phyloP scores from a whole-genome alignment of 2,329 filamentous ascomycete species.

The Penicillium palitans region DNA sequence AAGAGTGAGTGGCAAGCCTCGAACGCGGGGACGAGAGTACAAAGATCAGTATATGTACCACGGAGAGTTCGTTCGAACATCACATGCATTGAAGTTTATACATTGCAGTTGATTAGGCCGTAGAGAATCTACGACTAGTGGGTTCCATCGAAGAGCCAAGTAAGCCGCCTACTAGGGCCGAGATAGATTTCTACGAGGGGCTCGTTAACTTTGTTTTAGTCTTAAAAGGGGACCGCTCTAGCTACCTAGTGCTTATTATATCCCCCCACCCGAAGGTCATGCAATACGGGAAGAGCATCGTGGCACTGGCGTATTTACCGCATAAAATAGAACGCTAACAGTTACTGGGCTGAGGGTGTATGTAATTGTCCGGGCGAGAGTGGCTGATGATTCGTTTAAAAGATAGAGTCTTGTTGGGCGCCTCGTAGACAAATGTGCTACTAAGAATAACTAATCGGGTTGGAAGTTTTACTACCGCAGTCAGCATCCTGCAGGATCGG shows the following conservation, averaged over 20 bases:
- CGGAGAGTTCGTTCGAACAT: no score
- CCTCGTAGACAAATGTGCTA: not conserved
- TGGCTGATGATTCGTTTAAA: not conserved
- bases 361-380: not conserved
- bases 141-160: not conserved
- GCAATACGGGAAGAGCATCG: not conserved
- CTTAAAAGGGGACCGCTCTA: not conserved
- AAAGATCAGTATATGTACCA: no score
- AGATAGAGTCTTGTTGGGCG: not conserved
- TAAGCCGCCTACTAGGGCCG: constrained; percentile 1
- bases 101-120: no score
- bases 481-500: constrained; percentile 1
- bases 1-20: no score
- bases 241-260: constrained; percentile 1
- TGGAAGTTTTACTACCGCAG: not conserved
- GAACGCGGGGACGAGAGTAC: no score
- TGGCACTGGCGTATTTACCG: not conserved
- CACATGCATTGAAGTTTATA: no score
- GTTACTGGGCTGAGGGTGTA: not conserved
- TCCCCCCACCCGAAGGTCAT: not conserved
- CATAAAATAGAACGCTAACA: not conserved
- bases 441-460: not conserved
- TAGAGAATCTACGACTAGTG: no score
- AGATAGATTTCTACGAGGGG: not conserved
- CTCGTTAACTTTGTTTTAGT: not conserved